These are phyloP conservation scores for Ustilago tritici DNA, from an alignment of 1,284 basidiomycete species.

Conservation along the genomic window DNA sequence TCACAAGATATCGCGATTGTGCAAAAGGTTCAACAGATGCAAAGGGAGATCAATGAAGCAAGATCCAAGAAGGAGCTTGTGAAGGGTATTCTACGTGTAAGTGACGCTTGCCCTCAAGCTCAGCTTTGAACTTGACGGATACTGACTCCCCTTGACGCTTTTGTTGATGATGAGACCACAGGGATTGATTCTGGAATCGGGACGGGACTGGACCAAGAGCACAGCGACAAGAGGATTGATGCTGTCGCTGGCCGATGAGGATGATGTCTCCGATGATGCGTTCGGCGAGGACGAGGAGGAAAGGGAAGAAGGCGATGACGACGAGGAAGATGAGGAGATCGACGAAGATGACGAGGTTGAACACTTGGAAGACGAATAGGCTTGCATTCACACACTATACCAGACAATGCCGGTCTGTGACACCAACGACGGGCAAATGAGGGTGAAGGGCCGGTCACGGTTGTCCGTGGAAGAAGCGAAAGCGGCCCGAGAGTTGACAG, in stretches of 20 bases:
- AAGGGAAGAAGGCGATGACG: constrained; percentile 3
- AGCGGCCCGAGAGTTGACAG: constrained; percentile 4
- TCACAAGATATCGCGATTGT: constrained; percentile 36
- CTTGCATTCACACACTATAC: background rate
- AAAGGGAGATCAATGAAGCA: constrained; percentile 43
- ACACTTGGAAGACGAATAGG: constrained; percentile 18
- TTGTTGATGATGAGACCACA: background rate
- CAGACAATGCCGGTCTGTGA: background rate
- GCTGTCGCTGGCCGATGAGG: constrained; percentile 52
- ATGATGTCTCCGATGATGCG: constrained; percentile 50
- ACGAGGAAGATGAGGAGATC: constrained; percentile 33
- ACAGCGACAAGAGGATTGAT: constrained; percentile 33
- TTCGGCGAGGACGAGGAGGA: constrained; percentile 47
- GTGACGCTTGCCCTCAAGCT: constrained; percentile 3
- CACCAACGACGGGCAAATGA: background rate
- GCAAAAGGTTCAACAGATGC: constrained; percentile 39
- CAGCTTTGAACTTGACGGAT: background rate
- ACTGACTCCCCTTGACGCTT: background rate
- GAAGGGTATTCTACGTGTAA: constrained; percentile 49
- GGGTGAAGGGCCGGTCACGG: background rate
- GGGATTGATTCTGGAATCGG: constrained; percentile 52
- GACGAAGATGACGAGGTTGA: constrained; percentile 27
- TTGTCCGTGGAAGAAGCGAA: background rate
- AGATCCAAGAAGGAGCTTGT: constrained; percentile 52
- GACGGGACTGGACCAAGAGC: constrained; percentile 47